phyloP scores from a whole-genome alignment of 1,284 basidiomycete species.

The Schizophyllum commune region DNA sequence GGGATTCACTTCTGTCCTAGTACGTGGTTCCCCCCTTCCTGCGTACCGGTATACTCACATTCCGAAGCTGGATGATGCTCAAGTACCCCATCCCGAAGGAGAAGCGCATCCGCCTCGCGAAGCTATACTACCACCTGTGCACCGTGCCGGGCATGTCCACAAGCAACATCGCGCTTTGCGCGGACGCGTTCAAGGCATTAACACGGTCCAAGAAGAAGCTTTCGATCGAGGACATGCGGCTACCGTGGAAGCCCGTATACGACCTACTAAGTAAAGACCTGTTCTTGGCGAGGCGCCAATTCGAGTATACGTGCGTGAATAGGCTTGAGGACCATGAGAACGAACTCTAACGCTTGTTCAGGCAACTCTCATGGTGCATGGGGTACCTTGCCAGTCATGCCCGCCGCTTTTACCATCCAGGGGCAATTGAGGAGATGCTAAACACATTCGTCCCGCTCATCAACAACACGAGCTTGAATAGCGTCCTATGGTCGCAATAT shows the following conservation, averaged over 20 bases:
- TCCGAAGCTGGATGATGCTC: constrained; percentile 66
- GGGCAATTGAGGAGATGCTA: constrained; percentile 88
- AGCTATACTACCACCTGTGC: constrained; percentile 71
- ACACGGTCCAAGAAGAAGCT: constrained; percentile 70
- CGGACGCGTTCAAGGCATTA: constrained; percentile 48
- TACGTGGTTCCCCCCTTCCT: constrained; percentile 29
- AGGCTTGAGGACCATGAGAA: constrained; percentile 1
- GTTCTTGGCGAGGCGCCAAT: constrained; percentile 77
- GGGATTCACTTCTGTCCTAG: constrained; percentile 74
- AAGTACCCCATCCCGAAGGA: constrained; percentile 83
- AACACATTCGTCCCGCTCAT: constrained; percentile 70
- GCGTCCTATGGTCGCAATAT: constrained; percentile 71
- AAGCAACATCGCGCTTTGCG: constrained; percentile 48
- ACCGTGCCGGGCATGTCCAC: constrained; percentile 57
- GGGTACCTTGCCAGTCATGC: constrained; percentile 79
- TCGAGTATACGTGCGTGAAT: constrained; percentile 62
- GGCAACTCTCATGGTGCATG: constrained; percentile 76
- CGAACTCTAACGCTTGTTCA: constrained; percentile 19
- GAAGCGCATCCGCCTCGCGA: constrained; percentile 69
- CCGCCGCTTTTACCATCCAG: constrained; percentile 86
- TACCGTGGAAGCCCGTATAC: constrained; percentile 86
- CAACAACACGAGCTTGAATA: constrained; percentile 71
- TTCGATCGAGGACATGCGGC: constrained; percentile 72
- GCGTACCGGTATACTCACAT: constrained; percentile 11
- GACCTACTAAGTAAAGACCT: constrained; percentile 76